A percentile compares a stretch with the other conserved stretches of the same genome.
Conservation (phyloP, 2,329 filamentous ascomycete species). For the Blastomyces percursus region DNA sequence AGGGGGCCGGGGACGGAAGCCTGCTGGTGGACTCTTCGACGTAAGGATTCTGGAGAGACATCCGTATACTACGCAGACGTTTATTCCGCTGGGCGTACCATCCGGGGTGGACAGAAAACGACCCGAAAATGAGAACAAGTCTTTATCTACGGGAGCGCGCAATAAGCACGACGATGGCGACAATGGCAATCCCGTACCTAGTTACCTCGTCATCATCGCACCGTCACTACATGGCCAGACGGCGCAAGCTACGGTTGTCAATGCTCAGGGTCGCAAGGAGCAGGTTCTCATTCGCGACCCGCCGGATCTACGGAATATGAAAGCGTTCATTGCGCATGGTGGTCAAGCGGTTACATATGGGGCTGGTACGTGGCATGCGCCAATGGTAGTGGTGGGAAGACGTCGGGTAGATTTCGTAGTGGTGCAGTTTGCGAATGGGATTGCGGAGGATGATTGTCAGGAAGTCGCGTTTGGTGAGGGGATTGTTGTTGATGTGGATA, state of each 20-base stretch:
- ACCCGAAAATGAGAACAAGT: constrained; percentile 13
- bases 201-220: constrained; percentile 79
- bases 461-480: constrained; percentile 48
- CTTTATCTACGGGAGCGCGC: constrained; percentile 25
- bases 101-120: background rate
- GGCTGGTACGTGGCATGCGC: constrained; percentile 88
- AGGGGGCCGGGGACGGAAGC: constrained; percentile 9
- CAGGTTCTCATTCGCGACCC: constrained; percentile 38
- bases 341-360: constrained; percentile 84
- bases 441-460: constrained; percentile 77
- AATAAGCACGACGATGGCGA: background rate
- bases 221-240: constrained; percentile 50
- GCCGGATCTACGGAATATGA: constrained; percentile 60
- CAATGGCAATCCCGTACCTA: constrained; percentile 15
- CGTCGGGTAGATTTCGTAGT: constrained; percentile 74
- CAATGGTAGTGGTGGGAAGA: constrained; percentile 76
- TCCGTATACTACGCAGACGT: constrained; percentile 89
- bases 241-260: constrained; percentile 23
- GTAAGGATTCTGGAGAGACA: constrained; percentile 76
- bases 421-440: constrained; percentile 76
- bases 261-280: constrained; percentile 8
- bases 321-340: constrained; percentile 67
- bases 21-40: constrained; percentile 41
- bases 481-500: constrained; percentile 17
- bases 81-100: constrained; percentile 54